Evolutionary conservation across 306 rosid genomes (phyloP).

Genomic region (Cucurbita pepo): DNA sequence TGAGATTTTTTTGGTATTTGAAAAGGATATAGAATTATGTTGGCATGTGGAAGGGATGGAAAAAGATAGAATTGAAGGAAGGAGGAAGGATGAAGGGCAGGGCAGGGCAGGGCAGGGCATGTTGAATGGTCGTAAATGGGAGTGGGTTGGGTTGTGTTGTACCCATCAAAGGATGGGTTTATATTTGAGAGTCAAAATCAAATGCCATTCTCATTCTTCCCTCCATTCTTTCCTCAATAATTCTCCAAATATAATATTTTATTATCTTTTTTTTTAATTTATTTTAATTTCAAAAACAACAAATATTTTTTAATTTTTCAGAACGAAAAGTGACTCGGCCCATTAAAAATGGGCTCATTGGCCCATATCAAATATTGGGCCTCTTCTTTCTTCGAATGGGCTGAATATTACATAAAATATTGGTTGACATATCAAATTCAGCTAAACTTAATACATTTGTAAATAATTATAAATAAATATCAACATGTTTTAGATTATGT

Average conservation of each 20-base stretch:
- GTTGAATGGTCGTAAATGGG: background rate
- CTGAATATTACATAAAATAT: background rate
- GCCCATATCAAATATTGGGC: background rate
- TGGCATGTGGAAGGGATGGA: background rate
- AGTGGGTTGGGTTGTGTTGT: background rate
- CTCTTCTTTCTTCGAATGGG: background rate
- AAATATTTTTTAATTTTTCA: background rate
- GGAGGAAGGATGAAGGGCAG: background rate
- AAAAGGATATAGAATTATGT: background rate
- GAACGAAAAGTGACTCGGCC: background rate
- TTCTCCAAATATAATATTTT: background rate
- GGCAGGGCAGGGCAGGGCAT: background rate
- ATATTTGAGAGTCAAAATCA: background rate
- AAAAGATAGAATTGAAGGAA: background rate
- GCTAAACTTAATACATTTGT: no score
- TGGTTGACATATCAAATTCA: no score
- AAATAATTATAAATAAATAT: no score
- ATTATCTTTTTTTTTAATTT: background rate
- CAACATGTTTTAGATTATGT: no score
- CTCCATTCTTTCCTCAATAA: background rate
- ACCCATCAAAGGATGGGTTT: conserved; percentile 2
- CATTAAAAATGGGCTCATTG: background rate
- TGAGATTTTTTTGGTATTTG: background rate
- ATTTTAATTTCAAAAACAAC: background rate
- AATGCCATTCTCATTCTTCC: background rate